A percentile compares a stretch with the other conserved stretches of the same genome.
Evolutionary conservation across 352 stramenopile species (phyloP).

Genomic region (Phytophthora meadii): DNA sequence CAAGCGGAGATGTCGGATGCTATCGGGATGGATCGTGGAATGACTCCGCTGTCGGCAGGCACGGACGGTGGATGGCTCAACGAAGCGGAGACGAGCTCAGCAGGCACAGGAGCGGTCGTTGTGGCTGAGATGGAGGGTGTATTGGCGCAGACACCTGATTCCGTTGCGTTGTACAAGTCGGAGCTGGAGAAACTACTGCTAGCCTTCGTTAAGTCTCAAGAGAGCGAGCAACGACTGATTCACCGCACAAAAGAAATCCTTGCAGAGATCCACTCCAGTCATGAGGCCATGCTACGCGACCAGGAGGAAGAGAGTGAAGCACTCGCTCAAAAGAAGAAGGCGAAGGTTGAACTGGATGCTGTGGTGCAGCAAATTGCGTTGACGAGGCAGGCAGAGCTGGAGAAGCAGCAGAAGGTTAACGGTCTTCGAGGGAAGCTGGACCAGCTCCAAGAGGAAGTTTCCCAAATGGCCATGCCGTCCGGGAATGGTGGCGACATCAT

Average conservation of each 20-base stretch:
- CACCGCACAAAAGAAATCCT: slow-evolving; percentile 78
- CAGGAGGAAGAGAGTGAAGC: slow-evolving; percentile 83
- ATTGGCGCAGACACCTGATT: slow-evolving; percentile 70
- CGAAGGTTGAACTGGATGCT: slow-evolving; percentile 74
- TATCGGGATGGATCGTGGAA: slow-evolving; percentile 9
- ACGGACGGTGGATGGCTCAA: slow-evolving; percentile 16
- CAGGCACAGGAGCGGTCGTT: slow-evolving; percentile 33
- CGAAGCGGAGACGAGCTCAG: slow-evolving; percentile 17
- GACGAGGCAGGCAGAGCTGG: slow-evolving; percentile 64
- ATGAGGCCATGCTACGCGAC: slow-evolving; percentile 78
- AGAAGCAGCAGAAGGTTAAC: slow-evolving; percentile 83
- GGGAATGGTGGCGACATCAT: slow-evolving; percentile 49
- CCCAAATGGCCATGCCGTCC: slow-evolving; percentile 57
- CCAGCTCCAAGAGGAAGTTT: slow-evolving; percentile 69
- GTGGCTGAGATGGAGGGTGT: slow-evolving; percentile 75
- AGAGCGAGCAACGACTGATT: slow-evolving; percentile 79
- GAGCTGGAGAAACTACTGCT: slow-evolving; percentile 85
- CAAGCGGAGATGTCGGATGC: slow-evolving; percentile 6
- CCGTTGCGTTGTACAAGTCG: slow-evolving; percentile 76
- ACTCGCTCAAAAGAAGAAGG: slow-evolving; percentile 73
- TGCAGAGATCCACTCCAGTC: slow-evolving; percentile 75
- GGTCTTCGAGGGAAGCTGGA: slow-evolving; percentile 67
- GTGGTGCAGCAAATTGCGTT: slow-evolving; percentile 68
- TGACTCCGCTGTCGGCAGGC: slow-evolving; percentile 26
- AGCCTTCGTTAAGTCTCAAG: slow-evolving; percentile 79